A percentile compares a stretch with the other conserved stretches of the same genome.
Conservation (phyloP, 176 grass and related monocot genomes). For the Guadua angustifolia region DNA sequence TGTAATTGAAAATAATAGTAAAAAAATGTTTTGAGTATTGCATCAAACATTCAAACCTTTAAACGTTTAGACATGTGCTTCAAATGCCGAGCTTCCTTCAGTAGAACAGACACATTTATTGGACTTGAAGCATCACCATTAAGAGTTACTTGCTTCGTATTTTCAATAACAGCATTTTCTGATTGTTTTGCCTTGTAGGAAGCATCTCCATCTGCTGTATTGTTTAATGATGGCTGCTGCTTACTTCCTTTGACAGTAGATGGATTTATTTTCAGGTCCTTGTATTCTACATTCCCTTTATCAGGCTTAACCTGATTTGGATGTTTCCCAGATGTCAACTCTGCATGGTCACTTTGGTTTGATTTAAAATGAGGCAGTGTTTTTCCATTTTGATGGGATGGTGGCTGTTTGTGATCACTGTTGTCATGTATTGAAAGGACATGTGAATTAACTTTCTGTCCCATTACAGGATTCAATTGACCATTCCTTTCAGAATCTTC, state of each 20-base stretch:
- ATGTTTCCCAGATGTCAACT: constrained; percentile 30
- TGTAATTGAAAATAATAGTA: constrained; percentile 26
- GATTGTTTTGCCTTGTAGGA: constrained; percentile 34
- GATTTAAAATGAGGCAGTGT: constrained; percentile 15
- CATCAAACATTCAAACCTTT: constrained; percentile 71
- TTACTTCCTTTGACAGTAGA: constrained; percentile 48
- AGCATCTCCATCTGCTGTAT: constrained; percentile 22
- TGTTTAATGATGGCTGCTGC: constrained; percentile 35
- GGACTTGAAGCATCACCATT: constrained; percentile 55
- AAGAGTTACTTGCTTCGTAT: constrained; percentile 56
- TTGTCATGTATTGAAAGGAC: constrained; percentile 25
- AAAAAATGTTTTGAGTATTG: background rate
- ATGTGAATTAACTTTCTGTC: constrained; percentile 27
- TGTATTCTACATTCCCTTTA: constrained; percentile 41
- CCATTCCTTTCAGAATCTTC: constrained; percentile 39
- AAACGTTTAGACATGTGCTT: constrained; percentile 84
- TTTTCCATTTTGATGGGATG: constrained; percentile 40
- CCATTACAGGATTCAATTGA: constrained; percentile 28
- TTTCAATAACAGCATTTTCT: constrained; percentile 37
- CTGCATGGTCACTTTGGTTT: constrained; percentile 41
- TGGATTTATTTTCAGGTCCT: constrained; percentile 45
- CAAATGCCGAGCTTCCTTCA: constrained; percentile 92
- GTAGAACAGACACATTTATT: constrained; percentile 44
- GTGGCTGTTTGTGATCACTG: constrained; percentile 23
- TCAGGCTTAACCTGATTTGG: constrained; percentile 43